These are phyloP conservation scores for Plasmodium gaboni DNA, from an alignment of 169 alveolate genomes.

Conservation along the genomic window DNA sequence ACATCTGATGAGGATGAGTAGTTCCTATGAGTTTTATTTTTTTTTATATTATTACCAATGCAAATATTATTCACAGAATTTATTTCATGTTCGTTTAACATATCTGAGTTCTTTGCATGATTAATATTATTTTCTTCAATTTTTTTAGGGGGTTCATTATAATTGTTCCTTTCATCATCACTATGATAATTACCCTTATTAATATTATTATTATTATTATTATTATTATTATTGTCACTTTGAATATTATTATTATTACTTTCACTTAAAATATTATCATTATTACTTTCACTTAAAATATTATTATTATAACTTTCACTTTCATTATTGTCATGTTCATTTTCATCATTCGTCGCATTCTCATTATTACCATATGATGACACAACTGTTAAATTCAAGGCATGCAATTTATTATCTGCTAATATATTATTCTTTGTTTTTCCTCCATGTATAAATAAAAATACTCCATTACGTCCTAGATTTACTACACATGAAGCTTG, in stretches of 20 bases:
- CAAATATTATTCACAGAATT: too few relatives aligned
- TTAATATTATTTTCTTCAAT: too few relatives aligned
- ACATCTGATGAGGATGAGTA: conserved; percentile 21
- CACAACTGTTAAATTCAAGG: conserved; percentile 35
- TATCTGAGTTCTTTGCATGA: too few relatives aligned
- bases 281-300: not conserved
- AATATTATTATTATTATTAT: too few relatives aligned
- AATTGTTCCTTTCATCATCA: too few relatives aligned
- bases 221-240: too few relatives aligned
- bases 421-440: conserved; percentile 49
- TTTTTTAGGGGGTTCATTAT: too few relatives aligned
- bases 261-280: not conserved
- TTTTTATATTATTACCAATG: too few relatives aligned
- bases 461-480: conserved; percentile 53
- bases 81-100: too few relatives aligned
- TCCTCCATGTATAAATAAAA: conserved; percentile 75
- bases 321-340: conserved; percentile 1
- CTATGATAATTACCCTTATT: too few relatives aligned
- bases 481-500: conserved; percentile 73
- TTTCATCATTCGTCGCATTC: not conserved
- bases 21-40: not conserved
- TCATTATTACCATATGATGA: not conserved
- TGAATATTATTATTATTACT: too few relatives aligned
- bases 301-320: not conserved
- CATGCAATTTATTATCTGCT: conserved; percentile 47